phyloP scores from a whole-genome alignment of 768 basidiomycete species.

The Piloderma croceum region DNA sequence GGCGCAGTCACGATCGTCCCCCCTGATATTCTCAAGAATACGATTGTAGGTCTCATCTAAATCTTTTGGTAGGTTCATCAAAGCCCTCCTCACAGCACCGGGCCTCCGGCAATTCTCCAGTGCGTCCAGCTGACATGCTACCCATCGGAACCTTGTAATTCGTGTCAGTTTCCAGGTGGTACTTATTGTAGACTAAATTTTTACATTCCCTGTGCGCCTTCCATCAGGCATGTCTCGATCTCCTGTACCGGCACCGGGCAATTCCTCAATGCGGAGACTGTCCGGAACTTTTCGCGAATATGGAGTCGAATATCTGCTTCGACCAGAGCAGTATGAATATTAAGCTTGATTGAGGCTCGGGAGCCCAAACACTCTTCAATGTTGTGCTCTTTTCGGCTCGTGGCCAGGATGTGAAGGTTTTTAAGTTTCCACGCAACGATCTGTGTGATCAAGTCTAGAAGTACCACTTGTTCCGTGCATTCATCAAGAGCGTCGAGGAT shows the following conservation, averaged over 20 bases:
- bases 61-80: constrained; percentile 11
- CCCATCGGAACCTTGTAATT: constrained; percentile 20
- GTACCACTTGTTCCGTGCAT: constrained; percentile 8
- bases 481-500: constrained; percentile 21
- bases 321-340: too few species aligned
- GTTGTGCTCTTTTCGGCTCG: constrained; percentile 15
- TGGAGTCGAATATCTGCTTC: too few species aligned
- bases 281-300: too few species aligned
- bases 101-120: constrained; percentile 11
- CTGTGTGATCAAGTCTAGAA: constrained; percentile 7
- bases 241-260: too few species aligned
- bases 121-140: constrained; percentile 16
- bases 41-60: constrained; percentile 17
- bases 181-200: too few species aligned
- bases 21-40: constrained; percentile 14
- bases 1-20: constrained; percentile 10
- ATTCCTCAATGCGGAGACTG: too few species aligned
- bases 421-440: constrained; percentile 1
- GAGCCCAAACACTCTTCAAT: neutral
- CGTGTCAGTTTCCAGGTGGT: too few species aligned
- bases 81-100: constrained; percentile 8
- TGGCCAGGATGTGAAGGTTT: constrained; percentile 8
- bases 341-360: too few species aligned
- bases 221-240: too few species aligned
- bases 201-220: too few species aligned